Conservation (phyloP, 192 early-diverging fungal genomes). For the Linnemannia schmuckeri region DNA sequence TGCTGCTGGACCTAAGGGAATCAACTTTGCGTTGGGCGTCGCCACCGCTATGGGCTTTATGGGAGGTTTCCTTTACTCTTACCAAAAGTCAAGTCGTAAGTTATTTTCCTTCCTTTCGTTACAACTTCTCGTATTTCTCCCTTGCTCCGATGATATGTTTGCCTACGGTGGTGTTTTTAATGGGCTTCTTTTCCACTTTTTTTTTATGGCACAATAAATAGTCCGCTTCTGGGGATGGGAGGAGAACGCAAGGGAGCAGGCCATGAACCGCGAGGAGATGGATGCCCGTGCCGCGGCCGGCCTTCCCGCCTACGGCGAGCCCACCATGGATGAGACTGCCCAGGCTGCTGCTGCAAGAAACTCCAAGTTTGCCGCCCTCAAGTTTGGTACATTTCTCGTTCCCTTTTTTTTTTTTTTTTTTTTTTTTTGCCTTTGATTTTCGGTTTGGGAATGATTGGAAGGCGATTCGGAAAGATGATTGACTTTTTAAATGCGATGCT, state of each 20-base stretch:
- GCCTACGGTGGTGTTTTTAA: too few species aligned
- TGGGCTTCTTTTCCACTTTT: slow-evolving; percentile 8
- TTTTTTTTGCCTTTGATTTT: neutral
- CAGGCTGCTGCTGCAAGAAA: slow-evolving; percentile 75
- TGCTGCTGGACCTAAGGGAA: slow-evolving; percentile 53
- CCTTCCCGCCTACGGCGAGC: slow-evolving; percentile 75
- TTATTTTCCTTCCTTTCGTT: neutral
- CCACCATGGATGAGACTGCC: slow-evolving; percentile 65
- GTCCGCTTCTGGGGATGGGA: slow-evolving; percentile 93
- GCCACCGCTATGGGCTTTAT: slow-evolving; percentile 67
- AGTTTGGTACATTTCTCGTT: slow-evolving; percentile 59
- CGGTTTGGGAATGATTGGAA: too few species aligned
- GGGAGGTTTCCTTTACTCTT: slow-evolving; percentile 85
- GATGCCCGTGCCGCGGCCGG: slow-evolving; percentile 69
- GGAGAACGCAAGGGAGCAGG: slow-evolving; percentile 89
- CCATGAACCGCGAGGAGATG: slow-evolving; percentile 77
- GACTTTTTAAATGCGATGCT: too few species aligned
- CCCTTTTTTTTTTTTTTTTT: neutral
- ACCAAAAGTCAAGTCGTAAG: slow-evolving; percentile 80
- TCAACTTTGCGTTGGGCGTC: slow-evolving; percentile 66
- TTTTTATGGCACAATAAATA: slow-evolving; percentile 23
- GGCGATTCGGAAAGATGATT: too few species aligned
- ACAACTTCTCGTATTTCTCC: too few species aligned
- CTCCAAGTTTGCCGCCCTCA: slow-evolving; percentile 76
- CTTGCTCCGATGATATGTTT: too few species aligned